Evolutionary conservation across 345 rosid genomes (phyloP).

Genomic region (Sonneratia alba): DNA sequence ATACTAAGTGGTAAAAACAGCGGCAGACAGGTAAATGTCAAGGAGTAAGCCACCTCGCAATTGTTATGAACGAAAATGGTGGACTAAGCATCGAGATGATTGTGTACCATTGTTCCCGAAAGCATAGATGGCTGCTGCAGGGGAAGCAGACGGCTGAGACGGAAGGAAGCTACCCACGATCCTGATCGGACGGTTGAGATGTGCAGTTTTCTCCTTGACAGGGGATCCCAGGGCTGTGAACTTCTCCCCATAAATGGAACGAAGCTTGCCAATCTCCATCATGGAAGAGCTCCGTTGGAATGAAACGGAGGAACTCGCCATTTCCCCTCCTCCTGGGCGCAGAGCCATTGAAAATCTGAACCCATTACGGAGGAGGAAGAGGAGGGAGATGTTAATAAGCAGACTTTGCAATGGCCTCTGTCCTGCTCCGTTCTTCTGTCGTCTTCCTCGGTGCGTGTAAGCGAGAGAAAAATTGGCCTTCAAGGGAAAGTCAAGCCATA

Average conservation of each 20-base stretch:
- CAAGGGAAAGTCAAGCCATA: slow-evolving; percentile 10
- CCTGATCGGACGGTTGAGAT: neutral
- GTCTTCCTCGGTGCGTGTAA: neutral
- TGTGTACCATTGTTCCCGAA: neutral
- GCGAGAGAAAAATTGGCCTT: slow-evolving; percentile 12
- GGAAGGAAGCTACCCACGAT: neutral
- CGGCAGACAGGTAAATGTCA: no score
- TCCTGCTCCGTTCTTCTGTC: neutral
- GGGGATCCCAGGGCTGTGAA: neutral
- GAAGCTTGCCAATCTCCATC: neutral
- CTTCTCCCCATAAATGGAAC: neutral
- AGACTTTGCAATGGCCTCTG: neutral
- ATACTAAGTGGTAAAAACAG: no score
- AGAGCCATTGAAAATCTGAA: neutral
- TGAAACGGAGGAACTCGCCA: slow-evolving; percentile 3
- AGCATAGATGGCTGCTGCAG: neutral
- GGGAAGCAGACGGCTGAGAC: neutral
- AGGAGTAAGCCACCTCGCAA: neutral
- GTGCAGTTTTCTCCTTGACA: neutral
- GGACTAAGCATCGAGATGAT: neutral
- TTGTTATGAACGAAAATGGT: neutral
- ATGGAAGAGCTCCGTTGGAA: neutral
- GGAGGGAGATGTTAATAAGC: neutral
- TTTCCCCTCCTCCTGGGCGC: neutral
- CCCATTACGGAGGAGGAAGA: neutral